These are phyloP conservation scores for Hypoxylon subgilvum DNA, from an alignment of 495 filamentous ascomycete genomes.

Conservation along the genomic window DNA sequence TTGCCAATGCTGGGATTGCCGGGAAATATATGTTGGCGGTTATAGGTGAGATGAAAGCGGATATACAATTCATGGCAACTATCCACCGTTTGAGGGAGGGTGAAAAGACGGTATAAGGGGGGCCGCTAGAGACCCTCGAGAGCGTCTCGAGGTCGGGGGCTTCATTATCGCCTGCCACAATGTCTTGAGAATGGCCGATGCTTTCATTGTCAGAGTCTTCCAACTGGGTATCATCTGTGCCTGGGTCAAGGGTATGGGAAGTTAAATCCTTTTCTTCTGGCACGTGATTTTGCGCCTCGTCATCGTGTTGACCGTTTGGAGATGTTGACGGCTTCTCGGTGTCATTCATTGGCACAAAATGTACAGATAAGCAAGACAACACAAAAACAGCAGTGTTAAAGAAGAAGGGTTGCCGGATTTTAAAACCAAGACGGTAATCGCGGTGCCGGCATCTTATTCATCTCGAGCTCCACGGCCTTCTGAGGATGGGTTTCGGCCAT, in stretches of 20 bases:
- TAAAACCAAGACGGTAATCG: too few relatives aligned
- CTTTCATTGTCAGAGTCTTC: conserved; percentile 18
- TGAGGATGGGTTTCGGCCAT: conserved; percentile 10
- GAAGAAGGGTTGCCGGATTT: too few relatives aligned
- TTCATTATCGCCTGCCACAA: conserved; percentile 14
- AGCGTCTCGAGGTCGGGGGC: conserved; percentile 35
- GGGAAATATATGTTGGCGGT: conserved; percentile 85
- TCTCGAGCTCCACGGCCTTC: too few relatives aligned
- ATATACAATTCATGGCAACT: conserved; percentile 68
- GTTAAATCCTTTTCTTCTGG: conserved; percentile 22
- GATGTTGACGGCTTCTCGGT: conserved; percentile 11
- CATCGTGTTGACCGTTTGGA: conserved; percentile 4
- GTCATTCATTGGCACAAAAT: conserved; percentile 22
- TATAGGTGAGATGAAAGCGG: conserved; percentile 73
- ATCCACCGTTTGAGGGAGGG: conserved; percentile 63
- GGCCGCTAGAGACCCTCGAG: conserved; percentile 46
- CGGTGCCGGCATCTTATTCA: conserved; percentile 3
- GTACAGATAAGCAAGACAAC: neutral
- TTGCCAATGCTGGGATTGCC: conserved; percentile 63
- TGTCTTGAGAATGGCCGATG: conserved; percentile 4
- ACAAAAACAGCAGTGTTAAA: too few relatives aligned
- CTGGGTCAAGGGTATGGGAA: conserved; percentile 3
- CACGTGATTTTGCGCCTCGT: conserved; percentile 1
- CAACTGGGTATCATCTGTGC: neutral
- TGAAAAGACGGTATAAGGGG: conserved; percentile 64